Evolutionary conservation across 164 flowering plant species (phyloP).

Genomic region (Sextonia rubra): DNA sequence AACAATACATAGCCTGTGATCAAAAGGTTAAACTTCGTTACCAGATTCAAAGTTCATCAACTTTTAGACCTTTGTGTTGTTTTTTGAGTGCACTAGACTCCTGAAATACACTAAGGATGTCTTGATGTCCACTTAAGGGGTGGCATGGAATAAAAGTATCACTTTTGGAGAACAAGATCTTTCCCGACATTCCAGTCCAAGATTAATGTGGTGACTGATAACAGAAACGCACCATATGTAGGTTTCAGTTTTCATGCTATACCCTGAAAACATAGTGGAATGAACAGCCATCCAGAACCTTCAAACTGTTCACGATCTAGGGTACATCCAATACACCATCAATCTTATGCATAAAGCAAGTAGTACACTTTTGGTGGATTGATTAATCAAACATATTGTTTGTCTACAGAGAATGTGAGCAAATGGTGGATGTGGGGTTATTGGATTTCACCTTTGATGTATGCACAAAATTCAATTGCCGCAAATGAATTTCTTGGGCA

Average conservation of each 20-base stretch:
- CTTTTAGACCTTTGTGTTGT: not conserved
- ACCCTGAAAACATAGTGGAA: too few relatives aligned
- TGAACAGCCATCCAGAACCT: too few relatives aligned
- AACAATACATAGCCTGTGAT: too few relatives aligned
- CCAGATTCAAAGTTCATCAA: not conserved
- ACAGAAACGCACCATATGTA: too few relatives aligned
- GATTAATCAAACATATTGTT: not conserved
- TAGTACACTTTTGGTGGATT: not conserved
- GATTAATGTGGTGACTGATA: too few relatives aligned
- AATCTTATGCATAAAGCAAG: not conserved
- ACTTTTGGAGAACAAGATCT: too few relatives aligned
- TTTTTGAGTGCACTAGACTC: not conserved
- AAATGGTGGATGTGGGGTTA: constrained; percentile 16
- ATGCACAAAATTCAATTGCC: constrained; percentile 11
- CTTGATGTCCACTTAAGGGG: not conserved
- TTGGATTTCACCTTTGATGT: constrained; percentile 13
- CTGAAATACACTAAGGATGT: too few relatives aligned
- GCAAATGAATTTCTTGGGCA: constrained; percentile 13
- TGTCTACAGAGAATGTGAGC: constrained; percentile 6
- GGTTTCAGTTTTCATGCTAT: too few relatives aligned
- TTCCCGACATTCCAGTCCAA: too few relatives aligned
- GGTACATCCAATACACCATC: not conserved
- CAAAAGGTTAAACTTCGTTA: not conserved
- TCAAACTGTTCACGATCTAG: not conserved
- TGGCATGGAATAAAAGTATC: too few relatives aligned